Evolutionary conservation across 1,139 yeast species (phyloP).

Genomic region (Hanseniaspora gamundiae): DNA sequence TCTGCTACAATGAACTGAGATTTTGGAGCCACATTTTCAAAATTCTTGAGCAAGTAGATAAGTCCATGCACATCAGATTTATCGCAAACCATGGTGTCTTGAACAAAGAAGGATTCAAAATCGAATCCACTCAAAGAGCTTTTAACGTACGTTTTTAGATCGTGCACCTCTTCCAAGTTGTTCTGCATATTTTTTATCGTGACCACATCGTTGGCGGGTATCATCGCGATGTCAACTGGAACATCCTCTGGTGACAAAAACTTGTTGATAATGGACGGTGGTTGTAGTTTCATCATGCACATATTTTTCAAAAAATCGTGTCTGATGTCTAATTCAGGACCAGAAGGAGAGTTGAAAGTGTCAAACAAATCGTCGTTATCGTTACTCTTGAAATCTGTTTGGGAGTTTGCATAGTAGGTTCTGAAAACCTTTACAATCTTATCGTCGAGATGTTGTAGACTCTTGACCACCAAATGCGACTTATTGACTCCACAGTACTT

Average conservation of each 20-base stretch:
- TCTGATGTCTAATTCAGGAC: slow-evolving; percentile 36
- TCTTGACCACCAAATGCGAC: slow-evolving; percentile 13
- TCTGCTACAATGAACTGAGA: slow-evolving; percentile 31
- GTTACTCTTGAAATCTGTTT: slow-evolving; percentile 8
- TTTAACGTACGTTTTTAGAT: slow-evolving; percentile 21
- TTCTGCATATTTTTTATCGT: slow-evolving; percentile 20
- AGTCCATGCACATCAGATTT: slow-evolving; percentile 21
- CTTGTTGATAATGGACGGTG: slow-evolving; percentile 32
- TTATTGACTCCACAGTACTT: slow-evolving; percentile 18
- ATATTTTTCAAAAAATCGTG: slow-evolving; percentile 46
- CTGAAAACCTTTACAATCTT: slow-evolving; percentile 24
- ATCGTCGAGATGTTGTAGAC: slow-evolving; percentile 22
- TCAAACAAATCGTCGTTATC: slow-evolving; percentile 27
- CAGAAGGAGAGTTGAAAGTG: slow-evolving; percentile 30
- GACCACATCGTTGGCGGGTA: slow-evolving; percentile 21
- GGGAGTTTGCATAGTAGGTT: slow-evolving; percentile 20
- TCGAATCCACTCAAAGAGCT: slow-evolving; percentile 40
- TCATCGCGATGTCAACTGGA: slow-evolving; percentile 23
- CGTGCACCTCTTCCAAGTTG: slow-evolving; percentile 17
- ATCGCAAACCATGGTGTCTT: slow-evolving; percentile 7
- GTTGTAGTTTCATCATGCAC: slow-evolving; percentile 32
- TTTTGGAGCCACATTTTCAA: slow-evolving; percentile 32
- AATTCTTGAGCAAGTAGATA: slow-evolving; percentile 28
- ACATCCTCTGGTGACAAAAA: slow-evolving; percentile 34
- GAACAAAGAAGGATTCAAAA: slow-evolving; percentile 38